A percentile compares a stretch with the other conserved stretches of the same genome.
These are phyloP conservation scores for Colletotrichum sp. DNA, from an alignment of 2,329 filamentous ascomycete genomes.

Conservation along the genomic window DNA sequence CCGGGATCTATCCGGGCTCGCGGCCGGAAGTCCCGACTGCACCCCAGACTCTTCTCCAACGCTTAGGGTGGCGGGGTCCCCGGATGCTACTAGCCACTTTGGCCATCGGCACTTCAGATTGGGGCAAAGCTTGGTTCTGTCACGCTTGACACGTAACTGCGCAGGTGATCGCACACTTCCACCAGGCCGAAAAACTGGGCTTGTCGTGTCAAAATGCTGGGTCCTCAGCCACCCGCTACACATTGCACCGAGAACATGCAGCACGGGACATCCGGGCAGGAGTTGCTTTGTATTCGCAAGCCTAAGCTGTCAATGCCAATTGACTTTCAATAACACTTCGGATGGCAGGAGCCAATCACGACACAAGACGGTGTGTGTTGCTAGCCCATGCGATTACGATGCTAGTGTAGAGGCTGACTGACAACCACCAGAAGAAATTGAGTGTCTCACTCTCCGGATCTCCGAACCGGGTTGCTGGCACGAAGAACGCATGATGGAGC, in stretches of 20 bases:
- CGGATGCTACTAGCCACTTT: conserved; percentile 7
- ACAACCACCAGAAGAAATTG: background rate
- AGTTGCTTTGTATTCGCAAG: background rate
- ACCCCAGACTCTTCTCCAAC: conserved; percentile 13
- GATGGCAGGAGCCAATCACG: background rate
- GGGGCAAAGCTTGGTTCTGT: background rate
- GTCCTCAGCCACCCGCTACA: background rate
- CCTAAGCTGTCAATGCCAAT: background rate
- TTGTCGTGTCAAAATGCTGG: background rate
- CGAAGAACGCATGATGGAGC: background rate
- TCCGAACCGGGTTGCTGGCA: background rate
- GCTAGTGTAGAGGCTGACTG: background rate
- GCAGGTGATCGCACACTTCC: background rate
- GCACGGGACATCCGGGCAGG: background rate
- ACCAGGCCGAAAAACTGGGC: background rate
- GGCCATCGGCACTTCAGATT: background rate
- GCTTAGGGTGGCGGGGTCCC: conserved; percentile 8
- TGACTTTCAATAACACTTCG: background rate
- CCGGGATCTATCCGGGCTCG: conserved; percentile 4
- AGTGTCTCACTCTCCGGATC: background rate
- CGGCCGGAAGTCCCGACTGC: conserved; percentile 12
- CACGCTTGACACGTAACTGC: background rate
- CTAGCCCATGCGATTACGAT: background rate
- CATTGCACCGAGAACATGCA: background rate
- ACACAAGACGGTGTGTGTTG: background rate